Conservation (phyloP, 768 basidiomycete genomes). For the Termitomyces sp. region DNA sequence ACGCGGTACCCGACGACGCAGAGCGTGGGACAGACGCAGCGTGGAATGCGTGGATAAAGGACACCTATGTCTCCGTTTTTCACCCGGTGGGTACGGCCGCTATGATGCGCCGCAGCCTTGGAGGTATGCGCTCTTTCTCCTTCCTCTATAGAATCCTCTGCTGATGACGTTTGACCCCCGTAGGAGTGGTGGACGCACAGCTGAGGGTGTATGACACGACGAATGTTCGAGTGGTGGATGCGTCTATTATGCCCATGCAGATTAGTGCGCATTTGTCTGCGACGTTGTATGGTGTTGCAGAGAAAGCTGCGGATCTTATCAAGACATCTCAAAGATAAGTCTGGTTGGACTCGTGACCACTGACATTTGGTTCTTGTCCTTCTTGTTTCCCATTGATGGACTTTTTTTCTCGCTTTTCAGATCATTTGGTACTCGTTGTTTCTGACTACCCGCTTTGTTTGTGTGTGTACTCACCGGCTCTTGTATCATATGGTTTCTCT, state of each 20-base stretch:
- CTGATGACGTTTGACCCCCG: neutral
- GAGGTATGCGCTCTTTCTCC: neutral
- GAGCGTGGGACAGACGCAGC: slow-evolving; percentile 37
- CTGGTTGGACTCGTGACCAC: neutral
- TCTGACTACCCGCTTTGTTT: too few species aligned
- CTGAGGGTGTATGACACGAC: slow-evolving; percentile 40
- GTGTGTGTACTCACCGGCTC: too few species aligned
- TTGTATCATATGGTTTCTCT: too few species aligned
- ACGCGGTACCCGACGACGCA: slow-evolving; percentile 34
- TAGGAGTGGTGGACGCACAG: slow-evolving; percentile 44
- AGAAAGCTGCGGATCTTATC: slow-evolving; percentile 49
- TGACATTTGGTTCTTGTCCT: neutral
- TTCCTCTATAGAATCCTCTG: neutral
- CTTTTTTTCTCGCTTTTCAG: neutral
- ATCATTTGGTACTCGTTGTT: too few species aligned
- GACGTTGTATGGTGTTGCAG: slow-evolving; percentile 49
- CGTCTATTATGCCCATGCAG: slow-evolving; percentile 42
- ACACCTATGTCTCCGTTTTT: slow-evolving; percentile 35
- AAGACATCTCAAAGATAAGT: slow-evolving; percentile 27
- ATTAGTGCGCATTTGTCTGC: slow-evolving; percentile 41
- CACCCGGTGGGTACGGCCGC: slow-evolving; percentile 40
- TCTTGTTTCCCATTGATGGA: neutral
- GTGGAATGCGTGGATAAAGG: slow-evolving; percentile 42
- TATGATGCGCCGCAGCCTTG: slow-evolving; percentile 1
- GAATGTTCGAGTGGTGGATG: slow-evolving; percentile 49